Evolutionary conservation across 768 basidiomycete species (phyloP).

Genomic region (Agaricus sinodeliciosus): DNA sequence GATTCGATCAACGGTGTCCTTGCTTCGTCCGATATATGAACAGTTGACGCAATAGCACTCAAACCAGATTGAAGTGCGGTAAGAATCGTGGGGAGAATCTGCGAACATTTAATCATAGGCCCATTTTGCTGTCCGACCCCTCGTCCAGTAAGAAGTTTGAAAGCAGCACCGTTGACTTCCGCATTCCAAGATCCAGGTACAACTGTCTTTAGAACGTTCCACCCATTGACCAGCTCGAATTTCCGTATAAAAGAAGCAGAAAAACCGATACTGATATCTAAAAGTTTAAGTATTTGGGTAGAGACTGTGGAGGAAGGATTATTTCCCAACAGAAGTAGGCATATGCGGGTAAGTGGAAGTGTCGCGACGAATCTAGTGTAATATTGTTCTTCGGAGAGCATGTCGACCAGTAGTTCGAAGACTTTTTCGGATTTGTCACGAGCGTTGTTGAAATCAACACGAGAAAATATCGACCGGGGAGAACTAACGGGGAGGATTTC

Average conservation of each 20-base stretch:
- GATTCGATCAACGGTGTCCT: conserved; percentile 17
- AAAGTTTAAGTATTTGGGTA: conserved; percentile 51
- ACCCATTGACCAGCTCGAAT: conserved; percentile 83
- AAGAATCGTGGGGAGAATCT: conserved; percentile 69
- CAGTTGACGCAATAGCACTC: conserved; percentile 30
- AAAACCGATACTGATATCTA: conserved; percentile 46
- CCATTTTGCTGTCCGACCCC: neutral
- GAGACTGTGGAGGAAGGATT: conserved; percentile 58
- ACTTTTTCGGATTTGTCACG: conserved; percentile 65
- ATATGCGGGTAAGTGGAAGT: conserved; percentile 74
- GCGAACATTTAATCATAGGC: conserved; percentile 38
- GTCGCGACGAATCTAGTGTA: conserved; percentile 66
- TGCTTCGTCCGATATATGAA: conserved; percentile 24
- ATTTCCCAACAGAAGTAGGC: conserved; percentile 73
- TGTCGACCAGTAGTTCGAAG: conserved; percentile 54
- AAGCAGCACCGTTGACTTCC: conserved; percentile 57
- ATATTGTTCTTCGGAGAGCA: conserved; percentile 48
- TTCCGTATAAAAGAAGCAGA: conserved; percentile 67
- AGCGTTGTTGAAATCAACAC: conserved; percentile 40
- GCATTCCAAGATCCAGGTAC: conserved; percentile 66
- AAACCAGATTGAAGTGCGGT: conserved; percentile 60
- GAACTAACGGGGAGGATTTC: conserved; percentile 27
- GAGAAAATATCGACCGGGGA: conserved; percentile 51
- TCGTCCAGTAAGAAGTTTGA: conserved; percentile 63
- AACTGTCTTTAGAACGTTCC: conserved; percentile 65